Percentiles rank a stretch among this genome's conserved stretches.
These are phyloP conservation scores for Sodiomyces alkalinus DNA, from an alignment of 2,329 filamentous ascomycete species.

Conservation along the genomic window DNA sequence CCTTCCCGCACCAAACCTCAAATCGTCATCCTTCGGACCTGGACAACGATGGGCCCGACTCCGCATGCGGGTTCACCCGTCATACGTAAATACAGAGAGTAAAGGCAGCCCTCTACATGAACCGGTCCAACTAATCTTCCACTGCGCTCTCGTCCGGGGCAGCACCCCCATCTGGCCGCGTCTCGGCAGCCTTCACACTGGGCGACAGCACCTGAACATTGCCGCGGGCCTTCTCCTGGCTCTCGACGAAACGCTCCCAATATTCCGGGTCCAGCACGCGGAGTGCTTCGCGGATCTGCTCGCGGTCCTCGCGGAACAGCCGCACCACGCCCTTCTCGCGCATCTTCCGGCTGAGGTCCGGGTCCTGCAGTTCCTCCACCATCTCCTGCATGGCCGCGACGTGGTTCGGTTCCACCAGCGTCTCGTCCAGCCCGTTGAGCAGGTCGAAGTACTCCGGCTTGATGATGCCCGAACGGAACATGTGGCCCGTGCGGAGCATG, in stretches of 20 bases:
- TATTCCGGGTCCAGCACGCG: conserved; percentile 50
- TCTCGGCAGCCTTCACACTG: conserved; percentile 12
- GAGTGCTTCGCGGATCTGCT: conserved; percentile 31
- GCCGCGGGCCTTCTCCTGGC: conserved; percentile 42
- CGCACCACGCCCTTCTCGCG: conserved; percentile 43
- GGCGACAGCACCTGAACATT: conserved; percentile 27
- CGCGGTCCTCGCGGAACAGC: conserved; percentile 43
- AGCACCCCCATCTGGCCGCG: conserved; percentile 3
- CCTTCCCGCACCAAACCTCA: too few species aligned
- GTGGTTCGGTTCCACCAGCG: conserved; percentile 34
- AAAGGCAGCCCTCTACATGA: conserved; percentile 3
- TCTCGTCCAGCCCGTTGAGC: conserved; percentile 31
- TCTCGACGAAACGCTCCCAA: conserved; percentile 47
- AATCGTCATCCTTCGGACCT: too few species aligned
- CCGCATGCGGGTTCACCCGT: not conserved
- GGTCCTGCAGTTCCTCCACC: conserved; percentile 46
- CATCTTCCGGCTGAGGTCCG: conserved; percentile 36
- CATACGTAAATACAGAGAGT: conserved; percentile 1
- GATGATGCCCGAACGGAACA: conserved; percentile 37
- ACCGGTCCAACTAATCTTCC: conserved; percentile 17
- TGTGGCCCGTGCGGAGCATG: conserved; percentile 38
- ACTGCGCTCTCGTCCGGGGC: conserved; percentile 24
- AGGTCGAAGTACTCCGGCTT: conserved; percentile 35
- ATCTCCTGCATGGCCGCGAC: conserved; percentile 41
- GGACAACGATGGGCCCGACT: too few species aligned